Percentiles rank a stretch among this genome's conserved stretches.
These are phyloP conservation scores for Claviceps lovelessii DNA, from an alignment of 2,329 filamentous ascomycete species.

Conservation along the genomic window DNA sequence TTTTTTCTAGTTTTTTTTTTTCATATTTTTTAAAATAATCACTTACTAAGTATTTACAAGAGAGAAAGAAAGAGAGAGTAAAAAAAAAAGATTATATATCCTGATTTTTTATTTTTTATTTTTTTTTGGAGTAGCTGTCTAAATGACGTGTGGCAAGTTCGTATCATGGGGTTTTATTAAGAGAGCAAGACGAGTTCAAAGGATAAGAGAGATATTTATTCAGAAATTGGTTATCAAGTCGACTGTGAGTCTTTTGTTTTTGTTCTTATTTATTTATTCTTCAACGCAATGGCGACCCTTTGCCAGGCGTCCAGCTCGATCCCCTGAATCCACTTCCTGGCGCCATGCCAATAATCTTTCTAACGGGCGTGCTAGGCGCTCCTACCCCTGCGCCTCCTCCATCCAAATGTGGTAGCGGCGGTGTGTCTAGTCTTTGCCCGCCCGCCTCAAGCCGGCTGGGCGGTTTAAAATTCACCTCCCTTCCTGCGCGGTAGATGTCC, in stretches of 20 bases:
- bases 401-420: slow-evolving; percentile 29
- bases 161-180: too few relatives aligned
- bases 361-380: slow-evolving; percentile 33
- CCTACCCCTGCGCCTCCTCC: slow-evolving; percentile 10
- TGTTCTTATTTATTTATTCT: background rate
- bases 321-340: slow-evolving; percentile 24
- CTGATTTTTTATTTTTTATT: background rate
- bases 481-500: slow-evolving; percentile 56
- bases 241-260: background rate
- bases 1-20: background rate
- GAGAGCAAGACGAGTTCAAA: background rate
- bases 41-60: background rate
- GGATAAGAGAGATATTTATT: background rate
- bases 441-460: slow-evolving; percentile 32
- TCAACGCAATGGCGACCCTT: slow-evolving; percentile 23
- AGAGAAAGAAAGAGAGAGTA: too few relatives aligned
- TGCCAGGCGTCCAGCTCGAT: slow-evolving; percentile 32
- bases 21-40: background rate
- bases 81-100: background rate
- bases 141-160: too few relatives aligned
- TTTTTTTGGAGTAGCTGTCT: too few relatives aligned
- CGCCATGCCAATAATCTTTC: slow-evolving; percentile 22
- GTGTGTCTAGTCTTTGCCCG: slow-evolving; percentile 37
- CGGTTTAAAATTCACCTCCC: slow-evolving; percentile 36
- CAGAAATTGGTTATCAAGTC: background rate